These are phyloP conservation scores for Rhodotorula babjevae DNA, from an alignment of 768 basidiomycete species.

Conservation along the genomic window DNA sequence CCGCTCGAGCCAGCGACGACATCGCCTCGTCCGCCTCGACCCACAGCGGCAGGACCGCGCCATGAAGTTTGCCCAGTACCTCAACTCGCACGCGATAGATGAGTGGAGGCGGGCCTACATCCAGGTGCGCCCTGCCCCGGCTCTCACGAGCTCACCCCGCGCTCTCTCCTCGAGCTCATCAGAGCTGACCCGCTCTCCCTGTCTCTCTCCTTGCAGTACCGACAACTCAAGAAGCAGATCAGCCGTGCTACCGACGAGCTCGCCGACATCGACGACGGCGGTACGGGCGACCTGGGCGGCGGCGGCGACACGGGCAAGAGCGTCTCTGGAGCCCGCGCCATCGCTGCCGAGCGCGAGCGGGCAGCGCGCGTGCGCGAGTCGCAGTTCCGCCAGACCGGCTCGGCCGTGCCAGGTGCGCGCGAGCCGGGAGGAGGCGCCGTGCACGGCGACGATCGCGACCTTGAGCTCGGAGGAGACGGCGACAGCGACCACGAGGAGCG, in stretches of 20 bases:
- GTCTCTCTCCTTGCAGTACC: conserved; percentile 24
- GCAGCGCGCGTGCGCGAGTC: background rate
- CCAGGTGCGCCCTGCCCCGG: background rate
- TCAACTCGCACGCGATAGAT: conserved; percentile 20
- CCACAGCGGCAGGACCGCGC: background rate
- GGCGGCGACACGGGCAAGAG: no score
- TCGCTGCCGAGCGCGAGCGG: background rate
- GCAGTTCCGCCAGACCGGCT: background rate
- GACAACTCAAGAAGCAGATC: conserved; percentile 36
- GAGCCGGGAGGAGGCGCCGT: no score
- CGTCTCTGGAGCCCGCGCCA: no score
- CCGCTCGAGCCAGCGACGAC: background rate
- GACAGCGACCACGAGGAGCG: conserved; percentile 8
- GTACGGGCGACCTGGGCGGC: no score
- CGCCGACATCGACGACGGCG: conserved; percentile 6
- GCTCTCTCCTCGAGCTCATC: background rate
- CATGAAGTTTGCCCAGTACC: conserved; percentile 35
- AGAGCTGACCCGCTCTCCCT: no score
- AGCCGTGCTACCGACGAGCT: conserved; percentile 24
- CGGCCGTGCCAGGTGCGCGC: background rate
- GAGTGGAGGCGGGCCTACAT: conserved; percentile 31
- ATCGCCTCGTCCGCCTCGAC: background rate
- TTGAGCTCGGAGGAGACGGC: conserved; percentile 9
- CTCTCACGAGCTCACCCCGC: no score
- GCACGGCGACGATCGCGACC: conserved; percentile 4